phyloP scores from a whole-genome alignment of 2,329 filamentous ascomycete genomes.

The Aspergillus brasiliensis region DNA sequence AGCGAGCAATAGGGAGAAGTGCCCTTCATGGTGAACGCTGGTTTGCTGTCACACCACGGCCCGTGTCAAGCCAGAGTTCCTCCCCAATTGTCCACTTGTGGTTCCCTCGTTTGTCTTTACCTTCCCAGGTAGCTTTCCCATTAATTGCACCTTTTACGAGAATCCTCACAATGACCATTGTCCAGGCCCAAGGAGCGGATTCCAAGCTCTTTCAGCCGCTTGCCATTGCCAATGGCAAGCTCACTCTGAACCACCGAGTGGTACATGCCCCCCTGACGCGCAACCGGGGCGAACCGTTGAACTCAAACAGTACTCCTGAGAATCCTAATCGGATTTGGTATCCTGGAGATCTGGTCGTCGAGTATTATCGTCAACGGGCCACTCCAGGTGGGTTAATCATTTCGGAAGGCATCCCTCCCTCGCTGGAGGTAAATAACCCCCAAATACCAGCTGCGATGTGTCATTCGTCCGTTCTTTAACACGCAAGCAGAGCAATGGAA shows the following conservation, averaged over 20 bases:
- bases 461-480: background rate
- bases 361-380: slow-evolving; percentile 45
- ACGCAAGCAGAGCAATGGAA: slow-evolving; percentile 37
- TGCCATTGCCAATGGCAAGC: slow-evolving; percentile 50
- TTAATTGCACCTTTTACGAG: background rate
- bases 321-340: slow-evolving; percentile 54
- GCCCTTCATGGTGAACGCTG: background rate
- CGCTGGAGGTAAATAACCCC: slow-evolving; percentile 39
- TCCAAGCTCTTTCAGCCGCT: slow-evolving; percentile 50
- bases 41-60: background rate
- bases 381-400: slow-evolving; percentile 42
- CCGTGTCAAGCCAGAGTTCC: background rate
- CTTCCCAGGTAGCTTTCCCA: background rate
- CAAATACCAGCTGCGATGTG: background rate
- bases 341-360: slow-evolving; percentile 44
- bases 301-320: slow-evolving; percentile 46
- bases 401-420: slow-evolving; percentile 41
- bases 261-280: slow-evolving; percentile 57
- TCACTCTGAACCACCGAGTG: slow-evolving; percentile 55
- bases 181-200: slow-evolving; percentile 22
- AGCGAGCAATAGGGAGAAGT: background rate
- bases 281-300: slow-evolving; percentile 53
- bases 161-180: slow-evolving; percentile 26
- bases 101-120: background rate
- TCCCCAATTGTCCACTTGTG: background rate